Base-by-base conservation (phyloP, 139 green algal genomes). In the Chlorella sp. region DNA sequence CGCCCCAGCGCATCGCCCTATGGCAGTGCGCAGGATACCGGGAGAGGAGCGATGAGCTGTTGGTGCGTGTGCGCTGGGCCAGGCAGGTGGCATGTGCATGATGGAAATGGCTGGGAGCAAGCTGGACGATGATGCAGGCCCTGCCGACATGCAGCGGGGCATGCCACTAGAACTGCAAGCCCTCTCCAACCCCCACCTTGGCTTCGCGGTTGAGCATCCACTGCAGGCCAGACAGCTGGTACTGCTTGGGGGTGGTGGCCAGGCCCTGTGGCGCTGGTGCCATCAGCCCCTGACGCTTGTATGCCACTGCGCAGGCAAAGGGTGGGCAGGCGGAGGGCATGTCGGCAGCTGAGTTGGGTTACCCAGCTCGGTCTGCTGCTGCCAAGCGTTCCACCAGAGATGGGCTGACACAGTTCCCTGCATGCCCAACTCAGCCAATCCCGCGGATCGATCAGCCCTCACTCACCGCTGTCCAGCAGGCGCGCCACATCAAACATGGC, bases 201-300 rank as follows among this genome's bases (percentile, higher is more conserved):
- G 76, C 30, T 83, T 95, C 92, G 2, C 92, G 87, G 13, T 82
- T 72, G 60, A 94, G 65, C 91, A 94, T 94, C 92, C 92, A 95
- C 41, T 87, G 69, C 75, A 95, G 86, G 18, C 89, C 92, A 64
- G 90, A 83, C 64, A 92, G 86, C 86, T 94, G 91, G 75, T 90
- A 94, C 38, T 78, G 86, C 80, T 93, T 94, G n/a, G 90, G 88
- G 16, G 74, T 39, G 15, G 84, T 78, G 16, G 63, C 23, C 32
- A 93, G 73, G 17, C 68, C 74, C 0, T 21, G 34, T 0, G 90
- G 90, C 1, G 64, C 39, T 9, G 39, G 2, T 0, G 82, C 74
- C 25, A 79, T 17, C 13, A 65, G 34, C n/a, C 34, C 34, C 23
- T 72, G 51, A 9, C 51, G 72, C 51, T 85, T 71, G 26, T 44